These are phyloP conservation scores for Scopulariopsis brevicaulis DNA, from an alignment of 2,329 filamentous ascomycete species.

Conservation along the genomic window DNA sequence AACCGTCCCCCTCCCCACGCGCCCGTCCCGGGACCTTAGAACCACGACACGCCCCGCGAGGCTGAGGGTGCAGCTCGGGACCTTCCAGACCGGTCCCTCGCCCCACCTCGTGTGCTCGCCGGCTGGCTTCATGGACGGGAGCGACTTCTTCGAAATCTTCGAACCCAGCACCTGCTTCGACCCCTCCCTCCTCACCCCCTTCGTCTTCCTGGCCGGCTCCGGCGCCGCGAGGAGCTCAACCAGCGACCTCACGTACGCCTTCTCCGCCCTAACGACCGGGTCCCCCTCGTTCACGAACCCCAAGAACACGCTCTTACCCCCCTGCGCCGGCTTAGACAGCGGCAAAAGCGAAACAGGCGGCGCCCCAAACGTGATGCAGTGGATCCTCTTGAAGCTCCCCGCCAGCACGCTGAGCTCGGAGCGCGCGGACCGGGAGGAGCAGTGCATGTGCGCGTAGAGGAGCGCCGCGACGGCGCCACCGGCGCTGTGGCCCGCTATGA, in stretches of 20 bases:
- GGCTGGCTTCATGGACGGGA: slow-evolving; percentile 9
- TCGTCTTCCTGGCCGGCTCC: slow-evolving; percentile 23
- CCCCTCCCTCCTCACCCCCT: background rate
- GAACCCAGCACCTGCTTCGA: background rate
- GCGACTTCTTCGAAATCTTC: background rate
- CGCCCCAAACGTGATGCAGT: slow-evolving; percentile 79
- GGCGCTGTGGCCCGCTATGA: slow-evolving; percentile 80
- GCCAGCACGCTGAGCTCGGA: slow-evolving; percentile 61
- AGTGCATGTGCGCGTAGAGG: slow-evolving; percentile 73
- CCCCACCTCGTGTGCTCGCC: background rate
- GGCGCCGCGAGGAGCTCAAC: slow-evolving; percentile 59
- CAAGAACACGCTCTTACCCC: slow-evolving; percentile 61
- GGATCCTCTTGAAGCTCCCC: slow-evolving; percentile 58
- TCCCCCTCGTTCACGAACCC: slow-evolving; percentile 81
- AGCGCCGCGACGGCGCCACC: slow-evolving; percentile 75
- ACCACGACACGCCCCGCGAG: slow-evolving; percentile 61
- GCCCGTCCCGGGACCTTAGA: slow-evolving; percentile 39
- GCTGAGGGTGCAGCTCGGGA: slow-evolving; percentile 55
- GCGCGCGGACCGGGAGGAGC: slow-evolving; percentile 35
- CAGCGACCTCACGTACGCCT: slow-evolving; percentile 60
- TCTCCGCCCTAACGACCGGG: slow-evolving; percentile 66
- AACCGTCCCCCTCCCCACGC: slow-evolving; percentile 31
- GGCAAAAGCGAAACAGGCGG: slow-evolving; percentile 67
- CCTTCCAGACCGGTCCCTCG: slow-evolving; percentile 37
- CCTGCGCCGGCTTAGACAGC: slow-evolving; percentile 43